Conservation (phyloP, 1,284 basidiomycete species). For the Ustilago vetiveriae region DNA sequence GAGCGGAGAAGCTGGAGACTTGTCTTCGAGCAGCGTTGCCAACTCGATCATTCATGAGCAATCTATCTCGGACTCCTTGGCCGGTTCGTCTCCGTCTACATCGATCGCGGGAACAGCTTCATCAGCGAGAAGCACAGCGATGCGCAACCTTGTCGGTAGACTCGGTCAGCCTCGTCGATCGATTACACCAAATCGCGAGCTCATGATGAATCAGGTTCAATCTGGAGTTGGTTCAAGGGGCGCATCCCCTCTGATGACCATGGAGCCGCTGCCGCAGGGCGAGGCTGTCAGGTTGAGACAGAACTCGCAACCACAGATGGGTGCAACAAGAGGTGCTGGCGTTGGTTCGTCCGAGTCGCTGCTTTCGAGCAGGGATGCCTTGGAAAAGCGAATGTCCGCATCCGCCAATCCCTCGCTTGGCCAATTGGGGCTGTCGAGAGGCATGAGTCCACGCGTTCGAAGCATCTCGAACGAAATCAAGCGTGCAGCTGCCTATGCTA, state of each 20-base stretch:
- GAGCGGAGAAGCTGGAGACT: constrained; percentile 15
- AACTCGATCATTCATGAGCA: constrained; percentile 40
- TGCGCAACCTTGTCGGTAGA: constrained; percentile 35
- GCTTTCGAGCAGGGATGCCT: constrained; percentile 1
- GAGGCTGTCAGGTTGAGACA: constrained; percentile 19
- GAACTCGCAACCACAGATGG: constrained; percentile 37
- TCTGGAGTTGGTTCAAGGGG: constrained; percentile 5
- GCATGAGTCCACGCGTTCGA: constrained; percentile 22
- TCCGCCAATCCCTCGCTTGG: background rate
- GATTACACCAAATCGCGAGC: constrained; percentile 35
- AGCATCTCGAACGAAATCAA: constrained; percentile 43
- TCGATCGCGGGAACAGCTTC: constrained; percentile 13
- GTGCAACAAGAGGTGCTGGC: background rate
- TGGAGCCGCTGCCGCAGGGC: constrained; percentile 28
- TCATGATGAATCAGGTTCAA: constrained; percentile 16
- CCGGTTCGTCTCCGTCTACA: constrained; percentile 15
- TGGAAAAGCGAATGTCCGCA: constrained; percentile 11
- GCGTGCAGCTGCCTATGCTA: constrained; percentile 22
- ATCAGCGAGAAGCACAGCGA: constrained; percentile 25
- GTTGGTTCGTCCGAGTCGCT: constrained; percentile 10
- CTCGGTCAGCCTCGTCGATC: constrained; percentile 37
- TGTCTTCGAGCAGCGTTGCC: constrained; percentile 18
- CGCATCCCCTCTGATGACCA: constrained; percentile 29
- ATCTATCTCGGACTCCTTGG: constrained; percentile 19
- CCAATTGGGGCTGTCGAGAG: constrained; percentile 10